Evolutionary conservation across 2,329 filamentous ascomycete species (phyloP).

Genomic region (Hyphodiscus sp.): DNA sequence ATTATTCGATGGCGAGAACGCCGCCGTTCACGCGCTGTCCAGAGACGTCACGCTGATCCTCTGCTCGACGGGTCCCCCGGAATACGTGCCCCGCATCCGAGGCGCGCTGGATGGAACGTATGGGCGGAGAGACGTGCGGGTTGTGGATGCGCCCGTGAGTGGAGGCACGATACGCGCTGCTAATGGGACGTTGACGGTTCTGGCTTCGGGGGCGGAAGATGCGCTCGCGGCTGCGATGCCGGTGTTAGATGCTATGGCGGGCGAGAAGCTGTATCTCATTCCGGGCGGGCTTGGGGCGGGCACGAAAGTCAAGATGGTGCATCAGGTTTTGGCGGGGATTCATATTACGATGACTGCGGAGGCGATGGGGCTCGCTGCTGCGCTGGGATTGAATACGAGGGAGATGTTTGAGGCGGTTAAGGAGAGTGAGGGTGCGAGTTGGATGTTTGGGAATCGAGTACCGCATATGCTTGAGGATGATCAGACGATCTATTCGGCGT

Average conservation of each 20-base stretch:
- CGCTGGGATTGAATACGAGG: conserved; percentile 44
- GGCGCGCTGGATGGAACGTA: conserved; percentile 47
- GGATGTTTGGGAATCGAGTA: conserved; percentile 52
- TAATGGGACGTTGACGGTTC: conserved; percentile 68
- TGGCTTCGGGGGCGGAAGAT: conserved; percentile 54
- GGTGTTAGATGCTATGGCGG: conserved; percentile 39
- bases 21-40: conserved; percentile 43
- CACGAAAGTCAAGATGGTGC: conserved; percentile 57
- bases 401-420: conserved; percentile 34
- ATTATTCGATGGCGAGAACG: conserved; percentile 51
- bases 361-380: conserved; percentile 51
- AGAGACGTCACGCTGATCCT: conserved; percentile 55
- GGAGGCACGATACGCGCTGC: conserved; percentile 63
- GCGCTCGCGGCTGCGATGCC: conserved; percentile 16
- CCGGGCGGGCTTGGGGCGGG: conserved; percentile 53
- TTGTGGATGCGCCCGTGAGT: conserved; percentile 68
- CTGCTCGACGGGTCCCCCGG: conserved; percentile 64
- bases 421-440: conserved; percentile 30
- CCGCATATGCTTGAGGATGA: conserved; percentile 47
- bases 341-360: conserved; percentile 57
- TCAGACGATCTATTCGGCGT: conserved; percentile 33
- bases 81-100: conserved; percentile 56
- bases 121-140: conserved; percentile 54
- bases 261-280: conserved; percentile 54
- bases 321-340: conserved; percentile 57